phyloP scores from a whole-genome alignment of 1,139 yeast genomes.

The Candida tetrigidarum region DNA sequence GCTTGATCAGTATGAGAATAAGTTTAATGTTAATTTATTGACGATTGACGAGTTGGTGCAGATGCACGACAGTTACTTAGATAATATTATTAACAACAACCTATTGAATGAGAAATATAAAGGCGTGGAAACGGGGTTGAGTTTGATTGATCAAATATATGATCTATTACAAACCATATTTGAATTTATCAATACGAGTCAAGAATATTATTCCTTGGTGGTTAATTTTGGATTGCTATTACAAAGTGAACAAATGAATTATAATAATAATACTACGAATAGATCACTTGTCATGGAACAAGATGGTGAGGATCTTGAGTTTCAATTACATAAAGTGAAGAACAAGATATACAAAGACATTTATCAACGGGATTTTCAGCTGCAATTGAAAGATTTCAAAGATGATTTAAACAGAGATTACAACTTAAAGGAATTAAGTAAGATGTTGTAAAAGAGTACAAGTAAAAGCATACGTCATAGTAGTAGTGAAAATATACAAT shows the following conservation, averaged over 20 bases:
- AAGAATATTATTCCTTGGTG: conserved; percentile 44
- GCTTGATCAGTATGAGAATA: neutral
- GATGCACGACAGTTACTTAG: conserved; percentile 45
- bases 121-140: conserved; percentile 45
- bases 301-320: conserved; percentile 22
- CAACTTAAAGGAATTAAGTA: conserved; percentile 29
- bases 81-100: conserved; percentile 41
- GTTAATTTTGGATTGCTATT: conserved; percentile 32
- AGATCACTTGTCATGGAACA: conserved; percentile 19
- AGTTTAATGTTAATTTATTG: conserved; percentile 27
- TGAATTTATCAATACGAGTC: conserved; percentile 47
- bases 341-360: conserved; percentile 30
- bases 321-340: conserved; percentile 26
- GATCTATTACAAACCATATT: conserved; percentile 43
- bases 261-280: no score
- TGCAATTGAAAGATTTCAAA: conserved; percentile 24
- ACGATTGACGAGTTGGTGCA: conserved; percentile 53
- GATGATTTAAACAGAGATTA: conserved; percentile 35
- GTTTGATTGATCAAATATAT: conserved; percentile 51
- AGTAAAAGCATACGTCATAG: no score
- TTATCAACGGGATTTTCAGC: conserved; percentile 27
- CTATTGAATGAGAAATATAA: conserved; percentile 36
- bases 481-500: no score
- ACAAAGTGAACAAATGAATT: conserved; percentile 23
- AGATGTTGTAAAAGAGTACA: conserved; percentile 13